Percentiles rank a stretch among this genome's conserved stretches.
Conservation (phyloP, 2,329 filamentous ascomycete species). For the Colletotrichum liriopes region DNA sequence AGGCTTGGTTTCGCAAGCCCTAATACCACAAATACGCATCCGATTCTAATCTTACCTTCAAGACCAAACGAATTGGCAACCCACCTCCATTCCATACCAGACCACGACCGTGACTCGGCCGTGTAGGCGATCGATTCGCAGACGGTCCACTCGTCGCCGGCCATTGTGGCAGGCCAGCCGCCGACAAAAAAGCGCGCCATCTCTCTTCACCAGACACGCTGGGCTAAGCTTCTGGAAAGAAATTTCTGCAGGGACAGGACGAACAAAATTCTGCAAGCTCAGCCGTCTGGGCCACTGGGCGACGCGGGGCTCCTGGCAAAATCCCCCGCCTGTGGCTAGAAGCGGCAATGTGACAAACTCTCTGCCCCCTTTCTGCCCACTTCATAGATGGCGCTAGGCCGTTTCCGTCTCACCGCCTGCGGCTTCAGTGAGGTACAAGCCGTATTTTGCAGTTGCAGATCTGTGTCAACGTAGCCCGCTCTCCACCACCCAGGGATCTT, state of each 20-base stretch:
- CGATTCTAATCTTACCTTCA: background rate
- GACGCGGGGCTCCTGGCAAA: slow-evolving; percentile 14
- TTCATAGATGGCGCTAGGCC: slow-evolving; percentile 17
- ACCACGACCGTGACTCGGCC: background rate
- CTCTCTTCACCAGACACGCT: background rate
- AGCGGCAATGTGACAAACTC: slow-evolving; percentile 32
- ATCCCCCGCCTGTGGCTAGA: slow-evolving; percentile 37
- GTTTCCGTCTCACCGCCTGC: slow-evolving; percentile 26
- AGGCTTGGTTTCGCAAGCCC: background rate
- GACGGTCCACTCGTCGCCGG: slow-evolving; percentile 12
- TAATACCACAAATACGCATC: background rate
- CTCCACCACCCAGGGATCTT: slow-evolving; percentile 30
- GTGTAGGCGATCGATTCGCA: background rate
- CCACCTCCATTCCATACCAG: slow-evolving; percentile 14
- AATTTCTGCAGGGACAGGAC: slow-evolving; percentile 39
- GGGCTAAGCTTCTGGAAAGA: slow-evolving; percentile 18
- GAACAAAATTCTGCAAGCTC: slow-evolving; percentile 37
- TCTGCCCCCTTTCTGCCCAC: slow-evolving; percentile 31
- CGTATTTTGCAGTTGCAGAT: slow-evolving; percentile 34
- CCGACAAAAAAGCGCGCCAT: background rate
- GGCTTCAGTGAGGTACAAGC: slow-evolving; percentile 13
- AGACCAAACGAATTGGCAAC: background rate
- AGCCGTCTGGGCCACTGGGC: background rate
- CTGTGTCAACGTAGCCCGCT: slow-evolving; percentile 32
- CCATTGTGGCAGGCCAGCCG: slow-evolving; percentile 4